Percentiles rank a stretch among this genome's conserved stretches.
phyloP scores from a whole-genome alignment of 441 rosid genomes.

The Lepidium campestre region DNA sequence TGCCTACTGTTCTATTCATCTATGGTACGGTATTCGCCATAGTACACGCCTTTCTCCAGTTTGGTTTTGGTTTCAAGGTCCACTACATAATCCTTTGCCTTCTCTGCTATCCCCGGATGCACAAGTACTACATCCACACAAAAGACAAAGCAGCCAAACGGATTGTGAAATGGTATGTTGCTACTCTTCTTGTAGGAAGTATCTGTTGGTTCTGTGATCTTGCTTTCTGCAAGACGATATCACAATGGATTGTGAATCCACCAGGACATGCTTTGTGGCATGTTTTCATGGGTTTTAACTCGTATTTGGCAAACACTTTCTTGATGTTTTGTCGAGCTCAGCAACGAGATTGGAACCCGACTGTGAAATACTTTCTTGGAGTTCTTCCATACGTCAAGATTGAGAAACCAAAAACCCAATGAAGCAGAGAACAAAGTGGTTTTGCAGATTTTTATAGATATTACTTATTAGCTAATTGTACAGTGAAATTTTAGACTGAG shows the following conservation, averaged over 20 bases:
- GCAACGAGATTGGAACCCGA: conserved; percentile 60
- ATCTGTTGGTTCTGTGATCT: conserved; percentile 56
- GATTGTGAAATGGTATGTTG: conserved; percentile 51
- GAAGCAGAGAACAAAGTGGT: neutral
- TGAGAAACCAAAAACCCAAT: neutral
- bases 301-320: conserved; percentile 61
- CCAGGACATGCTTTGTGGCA: conserved; percentile 74
- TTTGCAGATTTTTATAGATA: neutral
- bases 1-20: conserved; percentile 67
- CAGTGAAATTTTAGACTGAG: too few relatives aligned
- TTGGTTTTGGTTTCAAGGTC: conserved; percentile 62
- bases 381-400: neutral
- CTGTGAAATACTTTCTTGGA: conserved; percentile 22
- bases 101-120: conserved; percentile 68
- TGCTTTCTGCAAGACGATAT: conserved; percentile 41
- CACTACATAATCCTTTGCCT: conserved; percentile 59
- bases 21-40: conserved; percentile 42
- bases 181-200: conserved; percentile 34
- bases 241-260: conserved; percentile 48
- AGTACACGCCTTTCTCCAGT: conserved; percentile 44
- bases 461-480: neutral
- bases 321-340: conserved; percentile 77
- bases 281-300: conserved; percentile 26
- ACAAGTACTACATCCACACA: conserved; percentile 76
- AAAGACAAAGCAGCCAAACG: conserved; percentile 44